Evolutionary conservation across 2,329 filamentous ascomycete species (phyloP).

Genomic region (Chaetoscypha palmicola): DNA sequence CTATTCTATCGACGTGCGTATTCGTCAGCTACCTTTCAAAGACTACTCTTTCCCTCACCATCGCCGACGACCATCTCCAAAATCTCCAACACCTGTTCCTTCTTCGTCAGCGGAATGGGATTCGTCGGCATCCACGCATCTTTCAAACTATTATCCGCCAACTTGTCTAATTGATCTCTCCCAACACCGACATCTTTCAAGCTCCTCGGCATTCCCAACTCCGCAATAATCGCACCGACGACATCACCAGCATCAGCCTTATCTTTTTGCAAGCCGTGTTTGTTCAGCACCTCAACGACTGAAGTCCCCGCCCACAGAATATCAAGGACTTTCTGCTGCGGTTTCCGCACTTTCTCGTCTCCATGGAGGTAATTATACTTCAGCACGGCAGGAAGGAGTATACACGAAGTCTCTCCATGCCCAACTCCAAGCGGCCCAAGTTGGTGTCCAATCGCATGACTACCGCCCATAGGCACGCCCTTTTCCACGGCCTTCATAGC

Average conservation of each 20-base stretch:
- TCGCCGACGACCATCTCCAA: slow-evolving; percentile 31
- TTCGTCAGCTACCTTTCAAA: background rate
- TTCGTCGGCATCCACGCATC: slow-evolving; percentile 46
- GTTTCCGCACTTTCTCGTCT: slow-evolving; percentile 11
- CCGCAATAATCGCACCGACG: slow-evolving; percentile 43
- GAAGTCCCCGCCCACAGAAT: slow-evolving; percentile 20
- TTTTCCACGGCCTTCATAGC: slow-evolving; percentile 42
- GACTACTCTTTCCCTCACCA: background rate
- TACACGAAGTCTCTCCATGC: slow-evolving; percentile 54
- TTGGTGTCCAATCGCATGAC: slow-evolving; percentile 38
- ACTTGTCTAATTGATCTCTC: slow-evolving; percentile 38
- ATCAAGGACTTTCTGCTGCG: slow-evolving; percentile 20
- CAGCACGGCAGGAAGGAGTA: slow-evolving; percentile 47
- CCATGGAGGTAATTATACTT: slow-evolving; percentile 40
- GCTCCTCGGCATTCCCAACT: slow-evolving; percentile 47
- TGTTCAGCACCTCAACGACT: slow-evolving; percentile 13
- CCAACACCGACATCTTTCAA: slow-evolving; percentile 45
- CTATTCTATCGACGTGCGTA: background rate
- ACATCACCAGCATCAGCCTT: slow-evolving; percentile 42
- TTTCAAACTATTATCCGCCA: slow-evolving; percentile 43
- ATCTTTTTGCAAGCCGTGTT: slow-evolving; percentile 16
- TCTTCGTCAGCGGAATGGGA: slow-evolving; percentile 40
- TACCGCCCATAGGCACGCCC: slow-evolving; percentile 35
- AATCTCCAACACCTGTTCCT: slow-evolving; percentile 45
- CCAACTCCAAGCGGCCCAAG: slow-evolving; percentile 41